A percentile compares a stretch with the other conserved stretches of the same genome.
Conservation (phyloP, 2,329 filamentous ascomycete species). For the Sporothrix phasma region DNA sequence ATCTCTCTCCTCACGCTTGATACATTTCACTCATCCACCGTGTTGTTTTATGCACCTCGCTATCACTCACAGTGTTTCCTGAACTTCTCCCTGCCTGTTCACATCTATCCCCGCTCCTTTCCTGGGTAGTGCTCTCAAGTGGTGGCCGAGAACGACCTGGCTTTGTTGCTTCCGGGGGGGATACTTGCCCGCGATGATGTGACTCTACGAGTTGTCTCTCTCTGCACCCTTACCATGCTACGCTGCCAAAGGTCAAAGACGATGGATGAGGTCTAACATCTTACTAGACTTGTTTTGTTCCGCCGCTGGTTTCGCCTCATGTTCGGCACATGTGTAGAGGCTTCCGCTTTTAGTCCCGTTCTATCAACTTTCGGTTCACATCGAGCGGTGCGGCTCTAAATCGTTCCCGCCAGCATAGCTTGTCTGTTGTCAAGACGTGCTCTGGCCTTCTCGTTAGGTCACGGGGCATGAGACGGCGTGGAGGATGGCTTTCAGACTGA, state of each 20-base stretch:
- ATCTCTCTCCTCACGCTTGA: neutral
- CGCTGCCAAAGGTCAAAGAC: neutral
- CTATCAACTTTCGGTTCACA: neutral
- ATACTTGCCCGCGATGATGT: neutral
- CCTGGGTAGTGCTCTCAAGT: neutral
- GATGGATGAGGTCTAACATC: neutral
- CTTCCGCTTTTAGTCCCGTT: neutral
- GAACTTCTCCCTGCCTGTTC: neutral
- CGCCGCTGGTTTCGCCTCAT: neutral
- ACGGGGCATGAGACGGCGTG: slow-evolving; percentile 7
- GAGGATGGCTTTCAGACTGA: slow-evolving; percentile 46
- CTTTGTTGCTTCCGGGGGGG: neutral
- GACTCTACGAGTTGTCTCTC: neutral
- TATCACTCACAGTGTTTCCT: neutral
- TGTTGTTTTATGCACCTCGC: neutral
- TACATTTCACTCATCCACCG: neutral
- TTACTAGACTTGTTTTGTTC: neutral
- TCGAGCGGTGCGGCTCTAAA: neutral
- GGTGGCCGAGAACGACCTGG: neutral
- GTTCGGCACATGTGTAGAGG: neutral
- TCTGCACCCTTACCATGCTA: neutral
- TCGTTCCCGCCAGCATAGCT: neutral
- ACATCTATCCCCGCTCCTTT: neutral
- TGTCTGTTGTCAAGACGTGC: neutral
- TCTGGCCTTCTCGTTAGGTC: neutral